Conservation (phyloP, 1,284 basidiomycete genomes). For the Sporisorium iseilematis-ciliati region DNA sequence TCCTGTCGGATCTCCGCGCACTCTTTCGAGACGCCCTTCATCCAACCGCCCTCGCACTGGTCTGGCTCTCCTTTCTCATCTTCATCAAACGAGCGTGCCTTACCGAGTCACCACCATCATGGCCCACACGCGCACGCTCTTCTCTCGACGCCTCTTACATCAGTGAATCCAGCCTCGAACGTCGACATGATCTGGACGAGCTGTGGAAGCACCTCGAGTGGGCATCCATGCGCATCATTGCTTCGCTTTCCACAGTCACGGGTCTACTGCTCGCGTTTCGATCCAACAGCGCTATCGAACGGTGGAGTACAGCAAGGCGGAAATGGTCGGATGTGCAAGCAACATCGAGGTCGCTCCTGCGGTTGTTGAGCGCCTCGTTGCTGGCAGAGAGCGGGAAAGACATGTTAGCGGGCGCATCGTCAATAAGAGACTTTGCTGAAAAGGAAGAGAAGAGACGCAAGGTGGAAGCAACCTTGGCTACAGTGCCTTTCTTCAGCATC, state of each 20-base stretch:
- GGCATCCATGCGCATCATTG: conserved; percentile 35
- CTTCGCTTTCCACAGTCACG: conserved; percentile 42
- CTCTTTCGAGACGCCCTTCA: conserved; percentile 23
- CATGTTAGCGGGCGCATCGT: background rate
- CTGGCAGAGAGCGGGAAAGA: background rate
- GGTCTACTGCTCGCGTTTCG: conserved; percentile 48
- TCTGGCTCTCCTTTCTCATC: conserved; percentile 41
- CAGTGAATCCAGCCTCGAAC: background rate
- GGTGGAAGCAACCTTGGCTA: conserved; percentile 24
- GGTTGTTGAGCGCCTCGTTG: conserved; percentile 31
- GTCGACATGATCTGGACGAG: conserved; percentile 5
- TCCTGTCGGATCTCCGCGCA: background rate
- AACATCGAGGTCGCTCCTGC: conserved; percentile 28
- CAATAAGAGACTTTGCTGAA: conserved; percentile 15
- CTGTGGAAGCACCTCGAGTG: conserved; percentile 43
- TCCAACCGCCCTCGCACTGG: conserved; percentile 29
- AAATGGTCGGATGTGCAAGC: conserved; percentile 47
- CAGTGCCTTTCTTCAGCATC: conserved; percentile 46
- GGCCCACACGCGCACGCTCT: conserved; percentile 13
- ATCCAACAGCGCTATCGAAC: conserved; percentile 43
- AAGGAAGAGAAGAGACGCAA: conserved; percentile 2
- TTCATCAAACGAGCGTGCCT: conserved; percentile 11
- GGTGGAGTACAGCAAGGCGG: conserved; percentile 44
- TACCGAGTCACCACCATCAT: background rate
- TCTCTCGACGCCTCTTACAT: conserved; percentile 16